Evolutionary conservation across 371 early-diverging fungal species (phyloP).

Genomic region (Capillidium heterosporum): DNA sequence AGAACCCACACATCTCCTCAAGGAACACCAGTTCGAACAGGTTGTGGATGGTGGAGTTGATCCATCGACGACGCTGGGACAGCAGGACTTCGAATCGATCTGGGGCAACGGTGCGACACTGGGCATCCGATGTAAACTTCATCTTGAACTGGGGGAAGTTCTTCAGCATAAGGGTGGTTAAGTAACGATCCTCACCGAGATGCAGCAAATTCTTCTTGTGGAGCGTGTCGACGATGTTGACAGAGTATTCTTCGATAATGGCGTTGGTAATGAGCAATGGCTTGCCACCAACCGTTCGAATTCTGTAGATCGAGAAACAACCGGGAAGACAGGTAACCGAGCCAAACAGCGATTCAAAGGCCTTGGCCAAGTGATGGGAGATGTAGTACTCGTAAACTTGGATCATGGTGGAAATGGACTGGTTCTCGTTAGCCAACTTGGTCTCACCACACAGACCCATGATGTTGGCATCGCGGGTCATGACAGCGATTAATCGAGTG

Average conservation of each 20-base stretch:
- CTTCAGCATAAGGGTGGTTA: slow-evolving; percentile 97
- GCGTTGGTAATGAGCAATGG: slow-evolving; percentile 39
- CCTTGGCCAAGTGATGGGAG: slow-evolving; percentile 68
- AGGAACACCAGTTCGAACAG: slow-evolving; percentile 76
- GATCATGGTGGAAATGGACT: slow-evolving; percentile 85
- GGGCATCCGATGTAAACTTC: slow-evolving; percentile 91
- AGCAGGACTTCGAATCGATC: slow-evolving; percentile 85
- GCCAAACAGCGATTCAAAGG: slow-evolving; percentile 66
- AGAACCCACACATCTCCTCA: slow-evolving; percentile 84
- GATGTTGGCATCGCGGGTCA: slow-evolving; percentile 60
- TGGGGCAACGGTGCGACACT: slow-evolving; percentile 94
- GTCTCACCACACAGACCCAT: slow-evolving; percentile 84
- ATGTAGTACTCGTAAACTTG: slow-evolving; percentile 80
- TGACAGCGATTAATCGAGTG: slow-evolving; percentile 43
- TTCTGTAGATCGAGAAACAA: slow-evolving; percentile 75
- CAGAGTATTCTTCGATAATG: slow-evolving; percentile 81
- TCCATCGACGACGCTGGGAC: slow-evolving; percentile 96
- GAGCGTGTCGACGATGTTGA: slow-evolving; percentile 86
- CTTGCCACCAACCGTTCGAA: slow-evolving; percentile 39
- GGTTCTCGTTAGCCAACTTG: slow-evolving; percentile 66
- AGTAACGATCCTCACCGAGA: slow-evolving; percentile 72
- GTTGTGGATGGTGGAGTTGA: slow-evolving; percentile 97
- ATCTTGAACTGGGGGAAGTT: slow-evolving; percentile 95
- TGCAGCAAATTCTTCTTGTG: slow-evolving; percentile 84
- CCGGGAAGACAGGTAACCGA: slow-evolving; percentile 82